These are phyloP conservation scores for Clonostachys byssicola DNA, from an alignment of 2,329 filamentous ascomycete species.

Conservation along the genomic window DNA sequence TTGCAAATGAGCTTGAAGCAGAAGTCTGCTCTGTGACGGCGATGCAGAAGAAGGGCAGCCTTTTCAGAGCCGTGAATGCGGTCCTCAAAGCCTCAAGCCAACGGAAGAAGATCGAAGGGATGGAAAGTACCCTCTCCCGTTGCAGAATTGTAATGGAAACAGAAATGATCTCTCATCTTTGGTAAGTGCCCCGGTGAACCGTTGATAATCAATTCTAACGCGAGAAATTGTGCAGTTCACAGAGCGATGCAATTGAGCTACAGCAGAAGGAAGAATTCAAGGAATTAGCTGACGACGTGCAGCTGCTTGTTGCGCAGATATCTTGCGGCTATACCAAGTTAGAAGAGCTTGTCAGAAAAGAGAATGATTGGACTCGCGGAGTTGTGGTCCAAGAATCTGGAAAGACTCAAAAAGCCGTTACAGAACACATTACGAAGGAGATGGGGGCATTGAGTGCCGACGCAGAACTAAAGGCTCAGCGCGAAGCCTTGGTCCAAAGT, in stretches of 20 bases:
- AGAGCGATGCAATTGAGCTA: not conserved
- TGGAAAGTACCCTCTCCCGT: not conserved
- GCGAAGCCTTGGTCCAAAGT: not conserved
- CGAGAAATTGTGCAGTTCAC: not conserved
- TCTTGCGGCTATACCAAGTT: not conserved
- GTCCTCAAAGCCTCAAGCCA: not conserved
- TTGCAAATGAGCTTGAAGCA: not conserved
- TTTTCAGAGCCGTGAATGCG: not conserved
- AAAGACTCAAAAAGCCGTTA: not conserved
- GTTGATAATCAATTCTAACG: not conserved
- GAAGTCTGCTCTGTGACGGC: not conserved
- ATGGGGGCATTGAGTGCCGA: not conserved
- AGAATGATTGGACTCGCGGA: not conserved
- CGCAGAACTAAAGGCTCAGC: not conserved
- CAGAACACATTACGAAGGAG: not conserved
- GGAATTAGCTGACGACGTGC: not conserved
- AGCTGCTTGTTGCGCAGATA: not conserved
- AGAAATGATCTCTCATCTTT: not conserved
- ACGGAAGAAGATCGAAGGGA: not conserved
- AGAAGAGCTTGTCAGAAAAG: not conserved
- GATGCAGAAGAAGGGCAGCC: not conserved
- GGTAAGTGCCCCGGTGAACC: not conserved
- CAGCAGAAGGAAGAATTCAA: not conserved
- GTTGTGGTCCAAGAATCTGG: too few species aligned
- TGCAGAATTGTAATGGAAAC: not conserved